These are phyloP conservation scores for Blastocladiella emersonii DNA, from an alignment of 371 early-diverging fungal species.

Conservation along the genomic window DNA sequence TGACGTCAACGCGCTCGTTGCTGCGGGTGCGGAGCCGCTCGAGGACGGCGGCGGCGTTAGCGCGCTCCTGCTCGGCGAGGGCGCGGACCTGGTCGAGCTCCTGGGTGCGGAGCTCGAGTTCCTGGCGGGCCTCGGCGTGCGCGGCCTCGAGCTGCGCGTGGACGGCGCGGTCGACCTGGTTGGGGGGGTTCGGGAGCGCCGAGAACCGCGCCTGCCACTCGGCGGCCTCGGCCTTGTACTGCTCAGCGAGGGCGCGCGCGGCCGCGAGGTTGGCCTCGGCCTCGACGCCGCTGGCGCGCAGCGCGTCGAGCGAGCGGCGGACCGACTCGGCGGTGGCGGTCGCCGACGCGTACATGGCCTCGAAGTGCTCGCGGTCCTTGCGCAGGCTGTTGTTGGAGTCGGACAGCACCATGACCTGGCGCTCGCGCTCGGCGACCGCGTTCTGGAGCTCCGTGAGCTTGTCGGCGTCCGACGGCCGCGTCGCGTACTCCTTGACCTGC, in stretches of 20 bases:
- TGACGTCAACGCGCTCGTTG: too few relatives aligned
- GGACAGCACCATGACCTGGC: neutral
- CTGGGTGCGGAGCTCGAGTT: neutral
- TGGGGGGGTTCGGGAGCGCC: neutral
- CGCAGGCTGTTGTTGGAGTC: conserved; percentile 1
- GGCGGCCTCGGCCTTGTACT: neutral
- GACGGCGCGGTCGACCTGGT: neutral
- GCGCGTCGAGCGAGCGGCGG: neutral
- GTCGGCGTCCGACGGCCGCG: neutral
- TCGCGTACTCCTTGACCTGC: neutral
- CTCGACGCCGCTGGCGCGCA: neutral
- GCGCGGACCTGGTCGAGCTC: neutral
- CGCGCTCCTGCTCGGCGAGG: neutral
- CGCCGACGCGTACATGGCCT: neutral
- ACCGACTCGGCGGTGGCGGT: neutral
- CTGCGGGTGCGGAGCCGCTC: too few relatives aligned
- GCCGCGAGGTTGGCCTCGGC: neutral
- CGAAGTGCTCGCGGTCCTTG: neutral
- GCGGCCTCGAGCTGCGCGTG: neutral
- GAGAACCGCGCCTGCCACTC: neutral
- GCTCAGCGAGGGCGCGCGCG: neutral
- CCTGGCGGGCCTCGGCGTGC: neutral
- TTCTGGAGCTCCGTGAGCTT: neutral
- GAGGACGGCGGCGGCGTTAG: neutral
- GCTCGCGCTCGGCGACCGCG: neutral